Conservation (phyloP, 495 filamentous ascomycete genomes). For the Aspergillus wentii region DNA sequence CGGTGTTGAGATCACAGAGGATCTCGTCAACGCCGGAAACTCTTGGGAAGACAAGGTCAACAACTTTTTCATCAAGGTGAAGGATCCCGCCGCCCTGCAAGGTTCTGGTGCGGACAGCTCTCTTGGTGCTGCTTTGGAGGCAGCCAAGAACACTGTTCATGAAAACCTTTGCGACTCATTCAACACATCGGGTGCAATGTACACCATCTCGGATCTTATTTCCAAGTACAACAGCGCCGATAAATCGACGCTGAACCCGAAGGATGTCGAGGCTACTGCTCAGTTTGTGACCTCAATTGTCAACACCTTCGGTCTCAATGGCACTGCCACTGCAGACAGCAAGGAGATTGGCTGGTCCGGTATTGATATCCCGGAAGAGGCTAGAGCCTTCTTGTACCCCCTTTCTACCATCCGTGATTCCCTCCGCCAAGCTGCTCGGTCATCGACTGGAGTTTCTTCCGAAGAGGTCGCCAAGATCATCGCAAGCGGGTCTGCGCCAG, state of each 20-base stretch:
- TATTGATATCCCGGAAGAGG: slow-evolving; percentile 55
- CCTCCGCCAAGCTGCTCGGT: slow-evolving; percentile 53
- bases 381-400: slow-evolving; percentile 60
- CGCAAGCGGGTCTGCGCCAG: slow-evolving; percentile 13
- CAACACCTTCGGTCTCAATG: slow-evolving; percentile 80
- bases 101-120: slow-evolving; percentile 23
- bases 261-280: slow-evolving; percentile 56
- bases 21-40: slow-evolving; percentile 65
- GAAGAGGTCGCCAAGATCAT: slow-evolving; percentile 30
- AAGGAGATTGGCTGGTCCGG: slow-evolving; percentile 79
- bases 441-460: slow-evolving; percentile 26
- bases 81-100: slow-evolving; percentile 38
- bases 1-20: slow-evolving; percentile 83
- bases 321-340: slow-evolving; percentile 46
- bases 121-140: slow-evolving; percentile 46
- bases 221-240: slow-evolving; percentile 63
- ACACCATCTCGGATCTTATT: slow-evolving; percentile 67
- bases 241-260: slow-evolving; percentile 51
- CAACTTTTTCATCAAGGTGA: slow-evolving; percentile 85
- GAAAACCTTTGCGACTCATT: slow-evolving; percentile 80
- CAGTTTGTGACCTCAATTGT: slow-evolving; percentile 82
- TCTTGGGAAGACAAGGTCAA: slow-evolving; percentile 79
- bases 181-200: slow-evolving; percentile 76
- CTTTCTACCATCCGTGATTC: slow-evolving; percentile 64
- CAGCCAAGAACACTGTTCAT: slow-evolving; percentile 60